These are phyloP conservation scores for Croton laevigatus DNA, from an alignment of 441 rosid genomes.

Conservation along the genomic window DNA sequence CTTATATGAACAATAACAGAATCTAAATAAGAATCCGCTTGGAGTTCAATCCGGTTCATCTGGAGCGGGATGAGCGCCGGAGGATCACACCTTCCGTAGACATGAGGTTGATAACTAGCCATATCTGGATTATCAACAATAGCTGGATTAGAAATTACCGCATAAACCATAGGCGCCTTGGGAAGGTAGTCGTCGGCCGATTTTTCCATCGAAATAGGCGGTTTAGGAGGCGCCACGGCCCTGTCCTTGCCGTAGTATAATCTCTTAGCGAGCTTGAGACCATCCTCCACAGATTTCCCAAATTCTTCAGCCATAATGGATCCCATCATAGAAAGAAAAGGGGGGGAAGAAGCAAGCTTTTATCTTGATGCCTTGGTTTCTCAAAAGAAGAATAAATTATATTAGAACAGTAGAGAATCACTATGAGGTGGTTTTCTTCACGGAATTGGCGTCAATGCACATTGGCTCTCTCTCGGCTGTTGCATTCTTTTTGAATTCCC, in stretches of 20 bases:
- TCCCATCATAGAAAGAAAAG: neutral
- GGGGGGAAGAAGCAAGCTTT: neutral
- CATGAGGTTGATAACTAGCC: slow-evolving; percentile 97
- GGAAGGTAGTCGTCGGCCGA: slow-evolving; percentile 47
- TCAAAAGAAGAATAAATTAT: neutral
- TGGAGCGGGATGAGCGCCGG: slow-evolving; percentile 87
- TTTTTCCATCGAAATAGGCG: slow-evolving; percentile 56
- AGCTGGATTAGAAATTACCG: slow-evolving; percentile 74
- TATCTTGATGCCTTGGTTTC: neutral
- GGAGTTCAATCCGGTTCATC: slow-evolving; percentile 65
- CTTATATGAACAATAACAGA: slow-evolving; percentile 51
- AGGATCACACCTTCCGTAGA: slow-evolving; percentile 88
- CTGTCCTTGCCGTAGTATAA: slow-evolving; percentile 79
- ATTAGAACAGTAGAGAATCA: slow-evolving; percentile 9
- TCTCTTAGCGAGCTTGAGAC: slow-evolving; percentile 76
- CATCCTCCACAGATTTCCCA: slow-evolving; percentile 75
- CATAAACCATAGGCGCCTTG: slow-evolving; percentile 79
- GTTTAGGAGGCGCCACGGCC: slow-evolving; percentile 64
- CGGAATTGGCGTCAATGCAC: neutral
- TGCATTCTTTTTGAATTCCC: neutral
- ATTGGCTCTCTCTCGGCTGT: neutral
- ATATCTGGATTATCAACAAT: slow-evolving; percentile 93
- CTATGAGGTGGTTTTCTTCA: slow-evolving; percentile 7
- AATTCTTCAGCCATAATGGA: slow-evolving; percentile 70
- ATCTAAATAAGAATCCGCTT: slow-evolving; percentile 63